A percentile compares a stretch with the other conserved stretches of the same genome.
Evolutionary conservation across 2,329 filamentous ascomycete species (phyloP).

Genomic region (Ophiostoma pallidulum): DNA sequence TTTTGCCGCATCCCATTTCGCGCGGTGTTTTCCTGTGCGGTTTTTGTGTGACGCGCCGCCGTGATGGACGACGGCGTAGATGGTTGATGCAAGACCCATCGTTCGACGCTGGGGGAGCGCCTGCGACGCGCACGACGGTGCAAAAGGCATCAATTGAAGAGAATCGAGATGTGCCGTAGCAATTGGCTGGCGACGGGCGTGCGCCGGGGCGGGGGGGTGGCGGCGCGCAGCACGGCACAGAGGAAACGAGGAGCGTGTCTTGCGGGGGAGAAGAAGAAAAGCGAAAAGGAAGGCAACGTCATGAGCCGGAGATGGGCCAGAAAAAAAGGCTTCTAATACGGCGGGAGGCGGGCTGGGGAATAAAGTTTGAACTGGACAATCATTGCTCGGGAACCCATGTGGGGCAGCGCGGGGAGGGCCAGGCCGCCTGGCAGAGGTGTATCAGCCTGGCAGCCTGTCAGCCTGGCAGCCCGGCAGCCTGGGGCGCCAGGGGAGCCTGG

Average conservation of each 20-base stretch:
- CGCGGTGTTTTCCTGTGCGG: background rate
- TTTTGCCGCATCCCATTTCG: conserved; percentile 1
- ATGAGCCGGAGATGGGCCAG: conserved; percentile 3
- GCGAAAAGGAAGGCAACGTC: background rate
- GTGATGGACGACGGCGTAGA: background rate
- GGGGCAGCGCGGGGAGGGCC: conserved; percentile 13
- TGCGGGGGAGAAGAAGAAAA: background rate
- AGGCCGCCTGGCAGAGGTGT: conserved; percentile 3
- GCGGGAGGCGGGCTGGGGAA: conserved; percentile 10
- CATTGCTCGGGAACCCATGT: conserved; percentile 14
- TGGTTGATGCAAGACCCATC: background rate
- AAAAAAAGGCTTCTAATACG: conserved; percentile 5
- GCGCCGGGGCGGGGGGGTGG: background rate
- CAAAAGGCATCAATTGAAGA: background rate
- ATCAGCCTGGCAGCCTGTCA: background rate
- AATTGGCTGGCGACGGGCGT: background rate
- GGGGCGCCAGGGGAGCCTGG: too few species aligned
- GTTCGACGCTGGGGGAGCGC: background rate
- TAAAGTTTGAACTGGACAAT: conserved; percentile 13
- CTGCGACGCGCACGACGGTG: background rate
- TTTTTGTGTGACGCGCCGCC: conserved; percentile 1
- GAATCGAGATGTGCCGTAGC: background rate
- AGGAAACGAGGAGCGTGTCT: background rate
- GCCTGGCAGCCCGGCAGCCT: too few species aligned
- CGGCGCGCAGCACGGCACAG: background rate